phyloP scores from a whole-genome alignment of 768 basidiomycete species.

The Pulveroboletus frians region DNA sequence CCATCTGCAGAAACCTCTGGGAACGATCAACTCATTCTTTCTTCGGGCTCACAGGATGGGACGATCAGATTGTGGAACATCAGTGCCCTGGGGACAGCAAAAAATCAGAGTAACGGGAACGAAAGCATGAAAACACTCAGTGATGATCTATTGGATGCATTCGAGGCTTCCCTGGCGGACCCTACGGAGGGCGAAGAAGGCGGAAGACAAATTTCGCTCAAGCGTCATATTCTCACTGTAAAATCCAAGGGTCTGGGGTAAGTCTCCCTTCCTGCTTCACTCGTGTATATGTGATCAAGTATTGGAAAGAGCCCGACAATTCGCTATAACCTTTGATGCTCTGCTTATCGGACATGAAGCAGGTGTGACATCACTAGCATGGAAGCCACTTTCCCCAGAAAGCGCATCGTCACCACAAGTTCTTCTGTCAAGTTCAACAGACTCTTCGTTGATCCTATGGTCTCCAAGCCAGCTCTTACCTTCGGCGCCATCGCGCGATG shows the following conservation, averaged over 20 bases:
- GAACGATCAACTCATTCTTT: slow-evolving; percentile 58
- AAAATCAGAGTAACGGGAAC: slow-evolving; percentile 8
- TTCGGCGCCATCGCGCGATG: slow-evolving; percentile 31
- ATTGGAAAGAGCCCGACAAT: slow-evolving; percentile 42
- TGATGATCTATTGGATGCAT: slow-evolving; percentile 81
- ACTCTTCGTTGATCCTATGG: slow-evolving; percentile 96
- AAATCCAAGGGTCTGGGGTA: slow-evolving; percentile 37
- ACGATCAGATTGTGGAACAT: slow-evolving; percentile 94
- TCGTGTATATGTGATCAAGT: slow-evolving; percentile 10
- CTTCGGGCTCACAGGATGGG: slow-evolving; percentile 93
- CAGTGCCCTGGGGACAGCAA: slow-evolving; percentile 37
- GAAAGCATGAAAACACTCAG: slow-evolving; percentile 33
- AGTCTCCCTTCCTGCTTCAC: slow-evolving; percentile 20
- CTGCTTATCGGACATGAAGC: slow-evolving; percentile 95
- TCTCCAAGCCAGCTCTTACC: slow-evolving; percentile 57
- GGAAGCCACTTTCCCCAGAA: slow-evolving; percentile 49
- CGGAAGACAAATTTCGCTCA: slow-evolving; percentile 82
- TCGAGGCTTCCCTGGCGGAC: slow-evolving; percentile 76
- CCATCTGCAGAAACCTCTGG: slow-evolving; percentile 12
- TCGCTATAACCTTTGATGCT: slow-evolving; percentile 86
- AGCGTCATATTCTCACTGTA: slow-evolving; percentile 72
- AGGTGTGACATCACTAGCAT: slow-evolving; percentile 82
- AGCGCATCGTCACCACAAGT: slow-evolving; percentile 34
- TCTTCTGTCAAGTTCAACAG: slow-evolving; percentile 88
- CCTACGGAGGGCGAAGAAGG: slow-evolving; percentile 71